A percentile compares a stretch with the other conserved stretches of the same genome.
Conservation (phyloP, 768 basidiomycete genomes). For the Suillus variegatus region DNA sequence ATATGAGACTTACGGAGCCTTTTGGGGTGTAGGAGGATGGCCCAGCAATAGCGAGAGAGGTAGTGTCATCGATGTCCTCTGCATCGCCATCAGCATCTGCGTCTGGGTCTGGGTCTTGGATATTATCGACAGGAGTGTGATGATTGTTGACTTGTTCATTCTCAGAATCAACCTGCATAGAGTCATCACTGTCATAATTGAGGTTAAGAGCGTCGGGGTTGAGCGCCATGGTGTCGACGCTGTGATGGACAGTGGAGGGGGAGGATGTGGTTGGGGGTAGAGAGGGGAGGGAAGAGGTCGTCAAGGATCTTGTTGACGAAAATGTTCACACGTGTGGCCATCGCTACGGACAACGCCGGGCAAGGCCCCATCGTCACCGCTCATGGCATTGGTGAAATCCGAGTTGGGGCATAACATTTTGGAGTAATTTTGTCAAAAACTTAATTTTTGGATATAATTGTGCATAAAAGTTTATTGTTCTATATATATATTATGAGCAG, state of each 20-base stretch:
- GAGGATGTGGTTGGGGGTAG: slow-evolving; percentile 36
- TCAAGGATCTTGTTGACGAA: slow-evolving; percentile 43
- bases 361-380: slow-evolving; percentile 45
- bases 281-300: slow-evolving; percentile 38
- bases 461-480: slow-evolving; percentile 4
- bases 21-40: slow-evolving; percentile 50
- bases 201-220: slow-evolving; percentile 49
- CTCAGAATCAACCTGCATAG: slow-evolving; percentile 75
- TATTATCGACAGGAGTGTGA: slow-evolving; percentile 32
- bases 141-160: slow-evolving; percentile 31
- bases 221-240: slow-evolving; percentile 33
- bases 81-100: slow-evolving; percentile 44
- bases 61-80: slow-evolving; percentile 39
- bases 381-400: slow-evolving; percentile 38
- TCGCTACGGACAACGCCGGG: slow-evolving; percentile 44
- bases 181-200: slow-evolving; percentile 53
- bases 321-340: slow-evolving; percentile 43
- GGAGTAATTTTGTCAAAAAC: slow-evolving; percentile 1
- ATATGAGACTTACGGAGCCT: slow-evolving; percentile 54
- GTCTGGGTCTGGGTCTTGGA: slow-evolving; percentile 46
- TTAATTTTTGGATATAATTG: slow-evolving; percentile 8
- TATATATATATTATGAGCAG: background rate
- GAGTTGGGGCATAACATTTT: slow-evolving; percentile 32
- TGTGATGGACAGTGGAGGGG: slow-evolving; percentile 22
- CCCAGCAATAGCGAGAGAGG: slow-evolving; percentile 38